A percentile compares a stretch with the other conserved stretches of the same genome.
Conservation (phyloP, 1,284 basidiomycete species). For the Cutaneotrichosporon daszewskae region DNA sequence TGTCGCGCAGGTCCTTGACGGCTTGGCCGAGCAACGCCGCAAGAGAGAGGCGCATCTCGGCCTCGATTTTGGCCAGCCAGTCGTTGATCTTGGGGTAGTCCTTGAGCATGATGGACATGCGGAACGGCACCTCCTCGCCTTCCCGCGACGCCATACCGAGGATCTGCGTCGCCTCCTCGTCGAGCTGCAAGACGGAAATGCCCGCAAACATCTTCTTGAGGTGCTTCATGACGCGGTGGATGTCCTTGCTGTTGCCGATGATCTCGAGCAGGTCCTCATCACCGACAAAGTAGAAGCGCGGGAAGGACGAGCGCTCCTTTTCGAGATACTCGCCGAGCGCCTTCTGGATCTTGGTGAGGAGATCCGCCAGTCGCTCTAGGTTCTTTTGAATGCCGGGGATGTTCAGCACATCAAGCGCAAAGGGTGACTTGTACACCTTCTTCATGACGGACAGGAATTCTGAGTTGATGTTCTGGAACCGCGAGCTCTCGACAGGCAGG, state of each 20-base stretch:
- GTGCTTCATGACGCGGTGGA: conserved; percentile 94
- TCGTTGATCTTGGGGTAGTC: conserved; percentile 98
- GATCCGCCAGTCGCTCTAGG: conserved; percentile 89
- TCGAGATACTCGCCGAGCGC: conserved; percentile 98
- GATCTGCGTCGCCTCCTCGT: conserved; percentile 72
- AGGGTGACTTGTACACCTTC: conserved; percentile 98
- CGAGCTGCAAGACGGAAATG: conserved; percentile 80
- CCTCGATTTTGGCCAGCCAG: conserved; percentile 89
- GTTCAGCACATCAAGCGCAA: conserved; percentile 93
- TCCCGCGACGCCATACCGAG: conserved; percentile 84
- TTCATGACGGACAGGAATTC: conserved; percentile 99
- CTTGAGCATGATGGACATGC: conserved; percentile 75
- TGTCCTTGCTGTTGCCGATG: conserved; percentile 99
- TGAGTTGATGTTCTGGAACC: conserved; percentile 97
- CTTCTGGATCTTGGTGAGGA: conserved; percentile 98
- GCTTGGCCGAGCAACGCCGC: conserved; percentile 50
- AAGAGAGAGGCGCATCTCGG: conserved; percentile 89
- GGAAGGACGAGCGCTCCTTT: conserved; percentile 93
- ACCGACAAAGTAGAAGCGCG: conserved; percentile 99
- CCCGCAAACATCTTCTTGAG: conserved; percentile 99
- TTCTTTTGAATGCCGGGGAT: conserved; percentile 95
- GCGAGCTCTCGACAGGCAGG: conserved; percentile 90
- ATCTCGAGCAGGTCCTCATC: conserved; percentile 99
- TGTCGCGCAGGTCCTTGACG: conserved; percentile 56
- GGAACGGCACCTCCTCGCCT: conserved; percentile 85